phyloP scores from a whole-genome alignment of 2,329 filamentous ascomycete species.

The Microdochium nivale region DNA sequence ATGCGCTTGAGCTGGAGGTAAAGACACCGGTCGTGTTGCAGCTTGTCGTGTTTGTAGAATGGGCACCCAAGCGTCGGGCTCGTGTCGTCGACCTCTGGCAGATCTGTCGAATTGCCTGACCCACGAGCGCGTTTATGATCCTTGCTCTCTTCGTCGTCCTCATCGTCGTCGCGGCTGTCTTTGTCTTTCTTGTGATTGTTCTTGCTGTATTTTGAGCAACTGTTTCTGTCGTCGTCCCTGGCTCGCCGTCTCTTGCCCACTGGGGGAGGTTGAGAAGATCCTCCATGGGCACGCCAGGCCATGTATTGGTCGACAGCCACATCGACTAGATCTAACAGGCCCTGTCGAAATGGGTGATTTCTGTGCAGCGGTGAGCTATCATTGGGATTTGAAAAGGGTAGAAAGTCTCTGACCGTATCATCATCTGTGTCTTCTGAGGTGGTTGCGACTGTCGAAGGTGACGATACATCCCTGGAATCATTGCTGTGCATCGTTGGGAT shows the following conservation, averaged over 20 bases:
- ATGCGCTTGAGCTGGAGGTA: neutral
- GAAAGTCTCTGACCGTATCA: neutral
- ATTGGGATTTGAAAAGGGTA: neutral
- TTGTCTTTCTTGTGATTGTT: neutral
- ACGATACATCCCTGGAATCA: neutral
- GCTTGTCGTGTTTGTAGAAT: neutral
- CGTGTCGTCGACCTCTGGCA: neutral
- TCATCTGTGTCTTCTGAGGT: neutral
- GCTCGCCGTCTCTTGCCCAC: too few species aligned
- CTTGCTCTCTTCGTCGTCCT: neutral
- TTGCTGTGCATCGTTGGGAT: too few species aligned
- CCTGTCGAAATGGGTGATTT: neutral
- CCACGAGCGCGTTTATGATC: neutral
- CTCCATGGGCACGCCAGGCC: too few species aligned
- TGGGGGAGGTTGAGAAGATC: too few species aligned
- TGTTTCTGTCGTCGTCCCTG: neutral
- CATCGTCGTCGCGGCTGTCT: neutral
- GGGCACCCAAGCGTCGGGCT: neutral
- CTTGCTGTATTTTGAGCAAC: neutral
- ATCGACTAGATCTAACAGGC: neutral
- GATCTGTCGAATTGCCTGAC: neutral
- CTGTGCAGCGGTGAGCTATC: neutral
- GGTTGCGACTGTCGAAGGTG: neutral
- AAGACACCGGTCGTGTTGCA: neutral
- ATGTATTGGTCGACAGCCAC: neutral